These are phyloP conservation scores for Cladorrhinum samala DNA, from an alignment of 495 filamentous ascomycete genomes.

Conservation along the genomic window DNA sequence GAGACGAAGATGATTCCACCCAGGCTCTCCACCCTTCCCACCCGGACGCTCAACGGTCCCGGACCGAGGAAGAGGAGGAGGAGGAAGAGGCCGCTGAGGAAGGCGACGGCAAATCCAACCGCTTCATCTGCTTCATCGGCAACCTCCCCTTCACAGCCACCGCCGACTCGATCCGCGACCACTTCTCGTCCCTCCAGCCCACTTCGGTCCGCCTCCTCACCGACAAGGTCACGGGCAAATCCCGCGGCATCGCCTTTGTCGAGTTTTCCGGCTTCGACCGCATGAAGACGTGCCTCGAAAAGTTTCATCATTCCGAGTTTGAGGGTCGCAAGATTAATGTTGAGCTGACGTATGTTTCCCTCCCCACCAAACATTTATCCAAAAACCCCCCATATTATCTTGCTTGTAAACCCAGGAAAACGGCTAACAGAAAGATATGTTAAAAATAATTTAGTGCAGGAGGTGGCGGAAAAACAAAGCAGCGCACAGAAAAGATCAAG, in stretches of 20 bases:
- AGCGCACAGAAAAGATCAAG: slow-evolving; percentile 67
- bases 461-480: slow-evolving; percentile 72
- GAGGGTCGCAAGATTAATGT: slow-evolving; percentile 76
- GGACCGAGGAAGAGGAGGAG: slow-evolving; percentile 23
- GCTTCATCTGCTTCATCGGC: slow-evolving; percentile 84
- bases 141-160: slow-evolving; percentile 89
- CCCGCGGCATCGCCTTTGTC: slow-evolving; percentile 85
- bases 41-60: slow-evolving; percentile 12
- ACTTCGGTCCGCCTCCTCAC: slow-evolving; percentile 68
- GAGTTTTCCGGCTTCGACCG: slow-evolving; percentile 85
- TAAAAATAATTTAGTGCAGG: slow-evolving; percentile 48
- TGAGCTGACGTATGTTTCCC: slow-evolving; percentile 68
- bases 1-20: slow-evolving; percentile 19
- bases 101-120: slow-evolving; percentile 39
- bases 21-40: slow-evolving; percentile 3
- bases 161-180: slow-evolving; percentile 53
- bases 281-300: slow-evolving; percentile 88
- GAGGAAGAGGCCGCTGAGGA: slow-evolving; percentile 6
- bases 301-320: slow-evolving; percentile 82
- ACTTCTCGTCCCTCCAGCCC: slow-evolving; percentile 74
- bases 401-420: too few relatives aligned
- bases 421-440: not conserved
- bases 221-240: slow-evolving; percentile 58
- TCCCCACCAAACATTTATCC: too few relatives aligned
- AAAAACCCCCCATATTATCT: too few relatives aligned